Evolutionary conservation across 179 eudicot genomes (phyloP).

Genomic region (Amaranthus tricolor): DNA sequence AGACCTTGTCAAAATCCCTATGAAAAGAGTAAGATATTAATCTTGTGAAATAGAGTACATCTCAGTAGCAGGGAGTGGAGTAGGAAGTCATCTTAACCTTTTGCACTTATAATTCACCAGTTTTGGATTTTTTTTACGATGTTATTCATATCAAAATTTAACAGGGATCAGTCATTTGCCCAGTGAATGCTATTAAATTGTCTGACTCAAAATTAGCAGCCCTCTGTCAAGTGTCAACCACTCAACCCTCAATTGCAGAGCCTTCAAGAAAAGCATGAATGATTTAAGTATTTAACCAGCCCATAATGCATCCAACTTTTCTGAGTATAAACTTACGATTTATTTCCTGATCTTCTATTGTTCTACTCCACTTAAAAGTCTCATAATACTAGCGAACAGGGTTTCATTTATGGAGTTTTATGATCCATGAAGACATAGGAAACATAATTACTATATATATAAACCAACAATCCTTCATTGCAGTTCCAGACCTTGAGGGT

Average conservation of each 20-base stretch:
- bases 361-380: not conserved
- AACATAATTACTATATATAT: not conserved
- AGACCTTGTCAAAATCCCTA: not conserved
- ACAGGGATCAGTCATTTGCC: not conserved
- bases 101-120: not conserved
- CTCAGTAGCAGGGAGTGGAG: not conserved
- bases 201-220: not conserved
- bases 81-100: no score
- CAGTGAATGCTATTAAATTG: not conserved
- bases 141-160: not conserved
- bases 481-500: not conserved
- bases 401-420: not conserved
- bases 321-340: not conserved
- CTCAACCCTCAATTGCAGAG: not conserved
- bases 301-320: not conserved
- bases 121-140: not conserved
- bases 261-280: not conserved
- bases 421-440: not conserved
- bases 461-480: not conserved
- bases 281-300: not conserved
- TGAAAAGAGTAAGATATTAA: not conserved
- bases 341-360: not conserved
- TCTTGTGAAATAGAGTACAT: not conserved
- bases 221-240: no score
- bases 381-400: not conserved